These are phyloP conservation scores for Amborella trichopoda DNA, from an alignment of 164 flowering plant genomes.

Conservation along the genomic window DNA sequence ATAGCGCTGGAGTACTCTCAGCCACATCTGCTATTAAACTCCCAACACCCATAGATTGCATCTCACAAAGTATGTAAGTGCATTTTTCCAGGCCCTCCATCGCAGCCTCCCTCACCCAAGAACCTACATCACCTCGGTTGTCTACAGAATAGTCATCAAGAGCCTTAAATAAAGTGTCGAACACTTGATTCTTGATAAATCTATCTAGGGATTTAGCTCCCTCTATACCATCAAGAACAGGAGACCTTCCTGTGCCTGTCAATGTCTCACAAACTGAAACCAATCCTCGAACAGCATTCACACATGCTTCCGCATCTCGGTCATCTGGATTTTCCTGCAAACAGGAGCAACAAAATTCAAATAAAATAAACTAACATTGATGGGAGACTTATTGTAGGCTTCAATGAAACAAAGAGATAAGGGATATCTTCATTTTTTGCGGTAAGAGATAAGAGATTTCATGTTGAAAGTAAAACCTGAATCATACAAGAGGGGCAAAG, in stretches of 20 bases:
- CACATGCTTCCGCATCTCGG: slow-evolving; percentile 96
- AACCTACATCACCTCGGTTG: slow-evolving; percentile 99
- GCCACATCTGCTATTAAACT: background rate
- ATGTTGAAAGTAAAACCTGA: slow-evolving; percentile 40
- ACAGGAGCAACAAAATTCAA: background rate
- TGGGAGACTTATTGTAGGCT: too few species aligned
- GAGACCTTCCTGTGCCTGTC: slow-evolving; percentile 19
- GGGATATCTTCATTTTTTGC: too few species aligned
- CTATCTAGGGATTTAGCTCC: slow-evolving; percentile 34
- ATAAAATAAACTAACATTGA: background rate
- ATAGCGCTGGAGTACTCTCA: too few species aligned
- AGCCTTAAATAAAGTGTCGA: slow-evolving; percentile 65
- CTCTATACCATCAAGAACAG: slow-evolving; percentile 17
- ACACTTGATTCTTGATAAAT: slow-evolving; percentile 59
- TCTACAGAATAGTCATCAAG: slow-evolving; percentile 92
- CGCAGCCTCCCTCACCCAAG: slow-evolving; percentile 99
- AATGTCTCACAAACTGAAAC: slow-evolving; percentile 77
- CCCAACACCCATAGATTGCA: slow-evolving; percentile 13
- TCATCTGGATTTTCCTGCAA: slow-evolving; percentile 74
- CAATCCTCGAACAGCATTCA: slow-evolving; percentile 85
- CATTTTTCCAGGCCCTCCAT: slow-evolving; percentile 84
- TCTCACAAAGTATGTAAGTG: slow-evolving; percentile 64
- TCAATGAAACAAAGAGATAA: too few species aligned
- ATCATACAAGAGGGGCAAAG: slow-evolving; percentile 62
- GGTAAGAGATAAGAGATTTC: too few species aligned